phyloP scores from a whole-genome alignment of 148 eudicot genomes.

The Persicaria maculosa region DNA sequence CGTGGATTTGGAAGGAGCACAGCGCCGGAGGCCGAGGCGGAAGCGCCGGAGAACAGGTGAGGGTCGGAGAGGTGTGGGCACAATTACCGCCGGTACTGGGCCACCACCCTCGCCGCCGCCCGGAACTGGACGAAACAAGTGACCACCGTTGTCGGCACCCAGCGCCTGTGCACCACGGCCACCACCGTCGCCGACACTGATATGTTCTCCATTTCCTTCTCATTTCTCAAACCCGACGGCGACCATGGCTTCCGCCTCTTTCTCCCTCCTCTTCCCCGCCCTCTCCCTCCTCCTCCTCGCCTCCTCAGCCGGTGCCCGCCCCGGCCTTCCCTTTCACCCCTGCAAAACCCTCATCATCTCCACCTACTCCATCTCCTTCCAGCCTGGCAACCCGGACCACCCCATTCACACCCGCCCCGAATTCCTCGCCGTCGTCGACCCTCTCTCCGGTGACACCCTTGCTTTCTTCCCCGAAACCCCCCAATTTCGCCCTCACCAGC shows the following conservation, averaged over 20 bases:
- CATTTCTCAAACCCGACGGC: constrained; percentile 28
- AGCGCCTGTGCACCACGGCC: no score
- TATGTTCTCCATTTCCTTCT: not conserved
- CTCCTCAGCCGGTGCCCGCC: constrained; percentile 30
- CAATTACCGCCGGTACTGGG: no score
- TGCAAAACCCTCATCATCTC: constrained; percentile 50
- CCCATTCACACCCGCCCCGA: constrained; percentile 22
- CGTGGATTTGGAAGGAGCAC: no score
- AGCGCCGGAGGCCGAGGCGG: no score
- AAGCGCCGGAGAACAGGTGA: no score
- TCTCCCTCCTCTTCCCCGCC: constrained; percentile 17
- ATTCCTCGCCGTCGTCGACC: constrained; percentile 32
- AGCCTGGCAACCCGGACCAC: constrained; percentile 5
- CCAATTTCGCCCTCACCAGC: constrained; percentile 4
- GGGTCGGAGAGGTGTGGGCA: no score
- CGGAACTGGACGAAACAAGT: no score
- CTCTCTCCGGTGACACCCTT: constrained; percentile 9
- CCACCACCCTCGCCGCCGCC: no score
- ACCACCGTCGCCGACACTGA: no score
- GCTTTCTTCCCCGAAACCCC: constrained; percentile 15
- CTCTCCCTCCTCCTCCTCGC: constrained; percentile 16
- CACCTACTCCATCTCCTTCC: constrained; percentile 31
- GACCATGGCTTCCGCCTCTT: constrained; percentile 16
- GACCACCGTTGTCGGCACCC: no score
- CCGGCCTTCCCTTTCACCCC: constrained; percentile 22